Evolutionary conservation across 2,329 filamentous ascomycete genomes (phyloP), one percentile per base, ranked within the genome.

Genomic region (Talaromyces sp.): DNA sequence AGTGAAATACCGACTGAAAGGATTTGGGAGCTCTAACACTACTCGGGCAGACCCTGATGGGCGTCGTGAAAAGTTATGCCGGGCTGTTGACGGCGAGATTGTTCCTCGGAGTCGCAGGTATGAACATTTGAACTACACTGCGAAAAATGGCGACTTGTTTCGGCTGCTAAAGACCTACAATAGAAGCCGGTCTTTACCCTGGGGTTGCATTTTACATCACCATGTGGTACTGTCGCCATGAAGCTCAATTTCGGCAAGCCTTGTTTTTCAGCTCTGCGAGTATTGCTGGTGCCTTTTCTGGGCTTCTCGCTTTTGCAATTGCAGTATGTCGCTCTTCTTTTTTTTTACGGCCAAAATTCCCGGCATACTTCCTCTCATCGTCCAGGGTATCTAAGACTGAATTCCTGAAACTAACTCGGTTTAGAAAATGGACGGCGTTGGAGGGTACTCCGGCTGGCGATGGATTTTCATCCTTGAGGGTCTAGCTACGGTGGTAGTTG

Each of bases 251-350:
- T 39, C 75, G 84, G 2, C 80, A 80, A 54, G 84, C 84, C 2
- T 70, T 87, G 22, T 87, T 86, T 64, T 66, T 82, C 11, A 77
- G 78, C 27, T 77, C 78, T 0, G 86, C 87, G 0, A 86, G 88
- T 1, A 81, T 96, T 3, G 91, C 92, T 1, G 95, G 91, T 53
- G 88, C 87, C 2, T 93, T 96, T 71, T 90, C 91, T 0, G 87
- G 87, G 1, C 86, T 85, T 7, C 76, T 88, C 6, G 86, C 86
- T 1, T 88, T 86, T 62, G 85, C 81, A 2, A 88, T 90, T 70
- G 85, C 85, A 10, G 83, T 84, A 47, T 83, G 86, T 19, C 78
- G 82, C 66, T 77, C 47, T 33, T 39, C 15, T 19, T 25, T 11
- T 11, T 6, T 33, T 25, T 33, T 22, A 7, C 15, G 2, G 1